These are phyloP conservation scores for Parastagonospora avenae DNA, from an alignment of 2,329 filamentous ascomycete genomes.

Conservation along the genomic window DNA sequence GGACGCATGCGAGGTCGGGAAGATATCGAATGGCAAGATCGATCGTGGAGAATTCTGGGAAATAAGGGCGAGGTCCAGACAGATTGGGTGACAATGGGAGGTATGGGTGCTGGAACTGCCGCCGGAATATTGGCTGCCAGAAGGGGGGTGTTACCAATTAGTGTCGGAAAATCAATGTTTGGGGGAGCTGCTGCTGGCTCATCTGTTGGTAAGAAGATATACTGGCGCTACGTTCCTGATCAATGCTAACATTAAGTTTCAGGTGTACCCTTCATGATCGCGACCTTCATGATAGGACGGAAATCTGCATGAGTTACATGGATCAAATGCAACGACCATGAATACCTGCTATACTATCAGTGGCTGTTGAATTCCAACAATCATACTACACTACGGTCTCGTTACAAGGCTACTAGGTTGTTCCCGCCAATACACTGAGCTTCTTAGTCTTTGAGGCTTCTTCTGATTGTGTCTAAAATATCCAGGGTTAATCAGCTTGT, in stretches of 20 bases:
- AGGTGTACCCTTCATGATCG: constrained; percentile 54
- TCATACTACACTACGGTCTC: too few species aligned
- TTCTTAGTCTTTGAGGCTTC: too few species aligned
- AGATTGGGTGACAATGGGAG: constrained; percentile 61
- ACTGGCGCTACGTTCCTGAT: background rate
- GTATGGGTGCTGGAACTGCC: constrained; percentile 47
- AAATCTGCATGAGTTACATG: constrained; percentile 2
- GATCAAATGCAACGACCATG: too few species aligned
- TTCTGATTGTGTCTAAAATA: too few species aligned
- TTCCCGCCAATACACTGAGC: too few species aligned
- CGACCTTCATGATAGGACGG: constrained; percentile 4
- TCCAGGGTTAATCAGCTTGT: too few species aligned
- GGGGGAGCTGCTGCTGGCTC: constrained; percentile 58
- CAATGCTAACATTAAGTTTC: constrained; percentile 9
- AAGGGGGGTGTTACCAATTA: constrained; percentile 29
- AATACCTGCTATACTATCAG: too few species aligned
- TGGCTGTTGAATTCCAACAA: too few species aligned
- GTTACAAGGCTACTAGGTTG: too few species aligned
- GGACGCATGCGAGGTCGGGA: constrained; percentile 61
- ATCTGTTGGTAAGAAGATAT: constrained; percentile 24
- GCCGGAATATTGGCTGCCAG: constrained; percentile 38
- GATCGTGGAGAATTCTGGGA: constrained; percentile 65
- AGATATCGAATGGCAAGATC: constrained; percentile 68
- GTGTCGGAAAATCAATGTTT: constrained; percentile 47
- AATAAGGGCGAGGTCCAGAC: constrained; percentile 60